A percentile compares a stretch with the other conserved stretches of the same genome.
phyloP scores from a whole-genome alignment of 2,329 filamentous ascomycete species.

The Lasiodiplodia sp. region DNA sequence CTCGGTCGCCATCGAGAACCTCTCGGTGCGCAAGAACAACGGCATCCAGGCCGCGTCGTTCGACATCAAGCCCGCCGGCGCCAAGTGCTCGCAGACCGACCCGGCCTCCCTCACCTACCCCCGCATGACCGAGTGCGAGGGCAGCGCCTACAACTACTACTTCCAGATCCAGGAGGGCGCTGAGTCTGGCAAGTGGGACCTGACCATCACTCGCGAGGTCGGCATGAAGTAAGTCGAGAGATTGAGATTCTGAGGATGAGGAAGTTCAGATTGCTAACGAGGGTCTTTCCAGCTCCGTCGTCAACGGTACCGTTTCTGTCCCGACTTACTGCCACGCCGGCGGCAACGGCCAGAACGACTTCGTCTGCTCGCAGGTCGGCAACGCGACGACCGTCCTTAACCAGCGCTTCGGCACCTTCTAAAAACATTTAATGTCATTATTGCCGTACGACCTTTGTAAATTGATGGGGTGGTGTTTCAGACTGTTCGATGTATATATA shows the following conservation, averaged over 20 bases:
- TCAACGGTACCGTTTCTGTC: conserved; percentile 3
- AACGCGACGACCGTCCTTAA: background rate
- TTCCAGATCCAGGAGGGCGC: conserved; percentile 15
- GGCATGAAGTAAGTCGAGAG: conserved; percentile 15
- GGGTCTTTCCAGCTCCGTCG: background rate
- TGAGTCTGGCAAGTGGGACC: background rate
- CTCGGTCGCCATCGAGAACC: conserved; percentile 11
- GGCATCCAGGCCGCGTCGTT: conserved; percentile 15
- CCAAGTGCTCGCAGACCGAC: conserved; percentile 14
- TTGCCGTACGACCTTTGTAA: background rate
- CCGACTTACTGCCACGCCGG: conserved; percentile 23
- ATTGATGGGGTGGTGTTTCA: too few relatives aligned
- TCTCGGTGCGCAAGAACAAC: conserved; percentile 21
- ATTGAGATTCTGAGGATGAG: background rate
- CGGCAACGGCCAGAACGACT: conserved; percentile 21
- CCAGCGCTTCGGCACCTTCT: conserved; percentile 1
- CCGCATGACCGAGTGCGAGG: conserved; percentile 11
- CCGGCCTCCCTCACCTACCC: conserved; percentile 4
- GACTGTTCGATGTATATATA: too few relatives aligned
- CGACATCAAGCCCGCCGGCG: background rate
- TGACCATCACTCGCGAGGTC: conserved; percentile 17
- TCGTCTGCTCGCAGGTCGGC: conserved; percentile 15
- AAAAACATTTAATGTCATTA: background rate
- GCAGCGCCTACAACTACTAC: conserved; percentile 9
- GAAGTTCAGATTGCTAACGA: background rate